These are phyloP conservation scores for Calonectria henricotiae DNA, from an alignment of 2,329 filamentous ascomycete genomes.

Conservation along the genomic window DNA sequence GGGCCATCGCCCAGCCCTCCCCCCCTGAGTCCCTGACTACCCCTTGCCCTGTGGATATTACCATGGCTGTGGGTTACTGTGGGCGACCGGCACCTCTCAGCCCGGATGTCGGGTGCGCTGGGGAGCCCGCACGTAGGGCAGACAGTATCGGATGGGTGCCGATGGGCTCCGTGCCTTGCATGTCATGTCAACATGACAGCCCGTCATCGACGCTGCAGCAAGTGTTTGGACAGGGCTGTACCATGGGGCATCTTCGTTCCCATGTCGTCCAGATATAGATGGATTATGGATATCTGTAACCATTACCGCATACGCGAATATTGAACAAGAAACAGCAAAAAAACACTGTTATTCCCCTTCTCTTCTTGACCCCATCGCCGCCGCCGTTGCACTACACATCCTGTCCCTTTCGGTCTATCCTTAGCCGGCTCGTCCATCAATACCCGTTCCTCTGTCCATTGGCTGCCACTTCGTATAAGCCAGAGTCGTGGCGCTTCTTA, in stretches of 20 bases:
- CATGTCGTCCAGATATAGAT: too few relatives aligned
- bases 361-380: too few relatives aligned
- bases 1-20: background rate
- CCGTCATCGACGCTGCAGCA: too few relatives aligned
- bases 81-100: background rate
- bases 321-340: too few relatives aligned
- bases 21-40: background rate
- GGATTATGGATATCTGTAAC: too few relatives aligned
- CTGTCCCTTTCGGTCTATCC: too few relatives aligned
- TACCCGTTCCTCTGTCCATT: background rate
- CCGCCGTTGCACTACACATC: too few relatives aligned
- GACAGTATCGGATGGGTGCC: background rate
- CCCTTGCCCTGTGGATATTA: background rate
- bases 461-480: constrained; percentile 4
- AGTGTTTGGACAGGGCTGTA: too few relatives aligned
- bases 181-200: background rate
- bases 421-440: too few relatives aligned
- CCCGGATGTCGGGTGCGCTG: background rate
- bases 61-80: background rate
- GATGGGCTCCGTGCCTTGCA: background rate
- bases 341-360: too few relatives aligned
- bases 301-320: too few relatives aligned
- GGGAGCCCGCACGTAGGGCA: constrained; percentile 1
- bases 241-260: too few relatives aligned
- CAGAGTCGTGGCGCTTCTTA: background rate